These are phyloP conservation scores for Trypanosoma congolense DNA, from an alignment of 208 protist species.

Conservation along the genomic window DNA sequence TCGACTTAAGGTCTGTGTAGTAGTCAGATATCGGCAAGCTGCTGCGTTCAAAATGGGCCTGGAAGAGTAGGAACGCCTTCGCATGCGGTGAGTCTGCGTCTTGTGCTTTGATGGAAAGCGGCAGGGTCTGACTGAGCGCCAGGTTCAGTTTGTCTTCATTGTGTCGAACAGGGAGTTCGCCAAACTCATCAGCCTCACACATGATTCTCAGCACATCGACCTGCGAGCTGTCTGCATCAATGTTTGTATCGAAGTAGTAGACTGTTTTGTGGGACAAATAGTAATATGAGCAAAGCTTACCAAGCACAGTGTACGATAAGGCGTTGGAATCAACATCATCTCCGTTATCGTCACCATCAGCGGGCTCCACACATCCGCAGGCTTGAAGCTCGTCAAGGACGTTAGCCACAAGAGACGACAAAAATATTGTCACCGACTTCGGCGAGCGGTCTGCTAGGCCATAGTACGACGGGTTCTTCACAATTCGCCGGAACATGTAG, in stretches of 20 bases:
- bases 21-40: constrained; percentile 97
- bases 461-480: constrained; percentile 98
- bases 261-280: constrained; percentile 96
- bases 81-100: constrained; percentile 90
- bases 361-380: constrained; percentile 79
- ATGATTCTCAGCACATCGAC: constrained; percentile 83
- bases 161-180: constrained; percentile 95
- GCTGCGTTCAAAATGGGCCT: constrained; percentile 94
- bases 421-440: constrained; percentile 80
- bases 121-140: constrained; percentile 61
- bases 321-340: constrained; percentile 53
- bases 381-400: constrained; percentile 78
- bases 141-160: constrained; percentile 98
- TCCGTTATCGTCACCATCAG: constrained; percentile 30
- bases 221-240: constrained; percentile 51
- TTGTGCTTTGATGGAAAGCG: constrained; percentile 57
- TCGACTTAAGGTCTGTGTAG: constrained; percentile 95
- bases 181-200: constrained; percentile 94
- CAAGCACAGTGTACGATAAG: constrained; percentile 87
- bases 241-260: constrained; percentile 79
- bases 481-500: constrained; percentile 97
- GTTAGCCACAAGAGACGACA: constrained; percentile 77
- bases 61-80: constrained; percentile 97
- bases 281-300: constrained; percentile 98
- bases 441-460: constrained; percentile 90